Evolutionary conservation across 2,329 filamentous ascomycete species (phyloP).

Genomic region (Lasiodiplodia hormozganensis): DNA sequence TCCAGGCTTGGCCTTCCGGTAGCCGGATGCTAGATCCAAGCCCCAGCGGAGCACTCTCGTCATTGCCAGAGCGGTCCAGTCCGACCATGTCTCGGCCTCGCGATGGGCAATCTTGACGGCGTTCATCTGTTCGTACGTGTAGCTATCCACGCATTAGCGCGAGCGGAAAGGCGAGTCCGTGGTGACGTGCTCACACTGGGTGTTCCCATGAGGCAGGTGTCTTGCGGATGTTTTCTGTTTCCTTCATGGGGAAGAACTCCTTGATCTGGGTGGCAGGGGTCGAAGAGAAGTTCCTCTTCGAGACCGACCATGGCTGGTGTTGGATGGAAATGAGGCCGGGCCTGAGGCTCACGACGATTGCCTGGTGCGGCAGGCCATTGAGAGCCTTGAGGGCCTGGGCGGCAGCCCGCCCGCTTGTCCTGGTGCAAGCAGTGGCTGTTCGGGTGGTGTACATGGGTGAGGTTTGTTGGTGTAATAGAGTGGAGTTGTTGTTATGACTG

Average conservation of each 20-base stretch:
- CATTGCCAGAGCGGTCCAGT: slow-evolving; percentile 78
- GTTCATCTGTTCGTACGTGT: slow-evolving; percentile 80
- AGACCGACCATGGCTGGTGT: slow-evolving; percentile 35
- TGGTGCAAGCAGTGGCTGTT: slow-evolving; percentile 13
- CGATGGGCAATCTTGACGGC: slow-evolving; percentile 78
- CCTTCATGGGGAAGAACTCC: slow-evolving; percentile 56
- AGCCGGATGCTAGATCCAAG: slow-evolving; percentile 83
- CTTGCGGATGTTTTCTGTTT: slow-evolving; percentile 52
- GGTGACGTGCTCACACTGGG: slow-evolving; percentile 46
- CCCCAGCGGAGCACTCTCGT: slow-evolving; percentile 78
- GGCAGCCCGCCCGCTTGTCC: slow-evolving; percentile 1
- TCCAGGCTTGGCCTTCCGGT: slow-evolving; percentile 71
- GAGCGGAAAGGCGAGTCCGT: too few species aligned
- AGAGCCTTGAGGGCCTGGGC: slow-evolving; percentile 35
- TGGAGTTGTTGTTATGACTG: background rate
- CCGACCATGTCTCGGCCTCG: slow-evolving; percentile 72
- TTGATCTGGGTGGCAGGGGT: slow-evolving; percentile 44
- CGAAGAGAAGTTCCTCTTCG: slow-evolving; percentile 51
- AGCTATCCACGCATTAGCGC: slow-evolving; percentile 52
- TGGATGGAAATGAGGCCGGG: slow-evolving; percentile 36
- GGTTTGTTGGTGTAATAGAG: background rate
- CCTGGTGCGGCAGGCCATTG: slow-evolving; percentile 33
- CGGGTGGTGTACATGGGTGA: slow-evolving; percentile 28
- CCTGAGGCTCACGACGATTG: slow-evolving; percentile 31
- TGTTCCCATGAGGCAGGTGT: slow-evolving; percentile 58